Evolutionary conservation across 805 yeast species (phyloP).

Genomic region (Cyberlindnera suaveolens): DNA sequence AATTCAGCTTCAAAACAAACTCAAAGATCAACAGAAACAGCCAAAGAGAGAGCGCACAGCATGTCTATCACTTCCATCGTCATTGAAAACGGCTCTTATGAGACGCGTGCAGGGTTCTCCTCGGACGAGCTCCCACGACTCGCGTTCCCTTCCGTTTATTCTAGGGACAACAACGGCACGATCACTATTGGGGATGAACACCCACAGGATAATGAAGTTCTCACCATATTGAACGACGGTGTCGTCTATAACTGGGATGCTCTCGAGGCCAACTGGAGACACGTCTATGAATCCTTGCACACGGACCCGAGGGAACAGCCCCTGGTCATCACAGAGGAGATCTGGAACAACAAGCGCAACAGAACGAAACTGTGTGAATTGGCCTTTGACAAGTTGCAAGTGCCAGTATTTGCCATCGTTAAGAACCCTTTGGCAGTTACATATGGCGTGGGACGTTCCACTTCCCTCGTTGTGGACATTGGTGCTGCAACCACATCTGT

Average conservation of each 20-base stretch:
- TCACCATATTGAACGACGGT: constrained; percentile 59
- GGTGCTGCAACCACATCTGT: constrained; percentile 67
- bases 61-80: constrained; percentile 50
- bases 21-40: neutral
- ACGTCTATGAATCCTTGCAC: constrained; percentile 49
- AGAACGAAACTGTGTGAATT: constrained; percentile 55
- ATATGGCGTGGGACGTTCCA: constrained; percentile 70
- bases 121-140: constrained; percentile 56
- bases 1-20: neutral
- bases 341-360: constrained; percentile 62
- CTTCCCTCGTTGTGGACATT: constrained; percentile 74
- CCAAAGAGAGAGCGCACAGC: too few relatives aligned
- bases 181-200: constrained; percentile 35
- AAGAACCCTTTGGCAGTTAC: constrained; percentile 74
- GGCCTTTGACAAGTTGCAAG: constrained; percentile 67
- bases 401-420: constrained; percentile 71
- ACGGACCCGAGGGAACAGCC: constrained; percentile 59
- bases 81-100: constrained; percentile 59
- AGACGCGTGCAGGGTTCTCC: constrained; percentile 67
- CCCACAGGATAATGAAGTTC: constrained; percentile 26
- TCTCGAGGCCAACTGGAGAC: constrained; percentile 59
- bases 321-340: constrained; percentile 53
- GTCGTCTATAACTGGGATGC: constrained; percentile 69
- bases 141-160: constrained; percentile 51
- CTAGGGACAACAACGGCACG: constrained; percentile 24